A percentile compares a stretch with the other conserved stretches of the same genome.
Evolutionary conservation across 192 early-diverging fungal genomes (phyloP).

Genomic region (Physocladia obscura): DNA sequence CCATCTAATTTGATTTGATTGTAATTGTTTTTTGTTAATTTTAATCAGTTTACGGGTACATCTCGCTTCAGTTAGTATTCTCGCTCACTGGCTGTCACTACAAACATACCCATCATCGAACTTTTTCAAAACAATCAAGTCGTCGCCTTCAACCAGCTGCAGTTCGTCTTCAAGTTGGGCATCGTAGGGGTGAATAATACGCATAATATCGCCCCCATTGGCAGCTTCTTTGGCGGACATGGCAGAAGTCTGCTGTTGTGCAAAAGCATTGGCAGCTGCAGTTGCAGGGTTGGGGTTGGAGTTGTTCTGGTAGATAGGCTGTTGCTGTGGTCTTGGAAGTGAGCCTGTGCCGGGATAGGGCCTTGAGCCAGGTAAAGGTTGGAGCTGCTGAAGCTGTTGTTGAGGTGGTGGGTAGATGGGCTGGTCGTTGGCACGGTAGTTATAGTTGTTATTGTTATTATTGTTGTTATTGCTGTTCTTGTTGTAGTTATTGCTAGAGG

Average conservation of each 20-base stretch:
- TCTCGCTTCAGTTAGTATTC: neutral
- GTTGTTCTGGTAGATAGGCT: neutral
- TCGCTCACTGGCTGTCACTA: neutral
- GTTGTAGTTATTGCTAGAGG: neutral
- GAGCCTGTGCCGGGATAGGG: neutral
- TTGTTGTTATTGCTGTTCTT: neutral
- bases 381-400: no score
- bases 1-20: no score
- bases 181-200: constrained; percentile 31
- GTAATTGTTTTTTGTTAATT: no score
- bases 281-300: neutral
- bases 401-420: neutral
- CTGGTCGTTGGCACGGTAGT: neutral
- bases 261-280: neutral
- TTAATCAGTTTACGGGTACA: no score
- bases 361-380: no score
- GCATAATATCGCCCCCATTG: constrained; percentile 6
- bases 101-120: constrained; percentile 38
- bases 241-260: neutral
- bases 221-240: neutral
- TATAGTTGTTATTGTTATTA: neutral
- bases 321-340: neutral
- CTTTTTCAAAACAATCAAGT: constrained; percentile 30
- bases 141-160: constrained; percentile 28
- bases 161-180: constrained; percentile 36